These are phyloP conservation scores for Lolium multiflorum DNA, from an alignment of 176 grass and related monocot species.

Conservation along the genomic window DNA sequence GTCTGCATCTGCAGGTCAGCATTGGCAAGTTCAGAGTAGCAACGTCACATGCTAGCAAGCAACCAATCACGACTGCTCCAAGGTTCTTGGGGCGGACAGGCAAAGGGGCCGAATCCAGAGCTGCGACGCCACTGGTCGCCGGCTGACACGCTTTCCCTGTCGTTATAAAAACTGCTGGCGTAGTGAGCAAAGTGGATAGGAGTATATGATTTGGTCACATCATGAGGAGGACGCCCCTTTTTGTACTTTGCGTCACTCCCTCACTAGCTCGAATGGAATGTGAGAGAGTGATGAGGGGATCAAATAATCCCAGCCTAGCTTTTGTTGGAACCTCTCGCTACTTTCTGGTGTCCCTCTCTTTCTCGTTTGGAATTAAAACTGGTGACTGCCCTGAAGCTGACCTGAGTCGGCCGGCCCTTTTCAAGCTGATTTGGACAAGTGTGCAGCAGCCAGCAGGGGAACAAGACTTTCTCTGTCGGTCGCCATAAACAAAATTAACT, in stretches of 20 bases:
- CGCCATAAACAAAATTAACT: conserved; percentile 20
- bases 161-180: conserved; percentile 24
- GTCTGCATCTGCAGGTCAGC: background rate
- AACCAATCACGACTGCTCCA: conserved; percentile 34
- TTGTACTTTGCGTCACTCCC: conserved; percentile 37
- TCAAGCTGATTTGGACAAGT: conserved; percentile 8
- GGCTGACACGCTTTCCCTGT: background rate
- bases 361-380: background rate
- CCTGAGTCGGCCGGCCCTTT: background rate
- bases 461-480: background rate
- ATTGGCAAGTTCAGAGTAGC: background rate
- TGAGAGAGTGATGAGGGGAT: background rate
- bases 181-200: conserved; percentile 2
- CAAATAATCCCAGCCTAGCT: background rate
- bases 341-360: background rate
- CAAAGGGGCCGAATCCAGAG: conserved; percentile 29
- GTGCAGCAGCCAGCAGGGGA: background rate
- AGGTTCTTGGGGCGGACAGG: conserved; percentile 30
- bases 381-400: background rate
- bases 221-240: background rate
- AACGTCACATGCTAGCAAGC: conserved; percentile 17
- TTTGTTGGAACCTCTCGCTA: background rate
- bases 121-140: background rate
- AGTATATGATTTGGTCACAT: conserved; percentile 35
- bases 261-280: background rate